Percentiles rank a stretch among this genome's conserved stretches.
Evolutionary conservation across 116 monocot species (phyloP).

Genomic region (Cymodocea nodosa): DNA sequence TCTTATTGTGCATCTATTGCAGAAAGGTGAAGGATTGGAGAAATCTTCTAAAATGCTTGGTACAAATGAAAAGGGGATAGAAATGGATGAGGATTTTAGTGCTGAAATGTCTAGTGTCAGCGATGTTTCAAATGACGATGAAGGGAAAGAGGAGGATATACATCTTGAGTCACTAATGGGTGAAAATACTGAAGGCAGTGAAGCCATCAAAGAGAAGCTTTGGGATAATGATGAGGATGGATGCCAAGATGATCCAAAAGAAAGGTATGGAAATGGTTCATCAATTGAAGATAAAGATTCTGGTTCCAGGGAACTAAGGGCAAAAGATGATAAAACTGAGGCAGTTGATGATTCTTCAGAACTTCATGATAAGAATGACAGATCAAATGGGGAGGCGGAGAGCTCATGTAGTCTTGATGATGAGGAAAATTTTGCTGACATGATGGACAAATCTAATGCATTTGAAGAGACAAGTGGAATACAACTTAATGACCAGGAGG

Average conservation of each 20-base stretch:
- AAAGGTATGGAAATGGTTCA: constrained; percentile 74
- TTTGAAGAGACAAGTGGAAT: constrained; percentile 57
- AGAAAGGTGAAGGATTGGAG: constrained; percentile 41
- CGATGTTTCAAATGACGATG: constrained; percentile 51
- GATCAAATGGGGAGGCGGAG: constrained; percentile 18
- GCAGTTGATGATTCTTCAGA: constrained; percentile 31
- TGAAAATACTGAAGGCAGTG: constrained; percentile 31
- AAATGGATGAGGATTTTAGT: constrained; percentile 92
- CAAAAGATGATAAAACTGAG: constrained; percentile 40
- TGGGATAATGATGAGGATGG: constrained; percentile 63
- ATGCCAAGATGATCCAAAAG: constrained; percentile 23
- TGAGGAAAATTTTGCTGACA: constrained; percentile 21
- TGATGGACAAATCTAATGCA: constrained; percentile 37
- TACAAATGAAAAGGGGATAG: constrained; percentile 57
- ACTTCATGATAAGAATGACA: constrained; percentile 15
- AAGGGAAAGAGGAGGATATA: constrained; percentile 45
- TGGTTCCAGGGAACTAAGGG: constrained; percentile 49
- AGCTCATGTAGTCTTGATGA: constrained; percentile 20
- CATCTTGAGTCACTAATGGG: constrained; percentile 83
- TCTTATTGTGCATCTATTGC: constrained; percentile 4
- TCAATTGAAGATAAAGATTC: constrained; percentile 51
- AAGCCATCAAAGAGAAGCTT: constrained; percentile 58
- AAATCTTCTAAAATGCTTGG: constrained; percentile 34
- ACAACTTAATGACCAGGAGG: constrained; percentile 26
- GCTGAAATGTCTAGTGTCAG: constrained; percentile 67